Conservation (phyloP, 805 yeast genomes). For the Nakazawaea ernobii region DNA sequence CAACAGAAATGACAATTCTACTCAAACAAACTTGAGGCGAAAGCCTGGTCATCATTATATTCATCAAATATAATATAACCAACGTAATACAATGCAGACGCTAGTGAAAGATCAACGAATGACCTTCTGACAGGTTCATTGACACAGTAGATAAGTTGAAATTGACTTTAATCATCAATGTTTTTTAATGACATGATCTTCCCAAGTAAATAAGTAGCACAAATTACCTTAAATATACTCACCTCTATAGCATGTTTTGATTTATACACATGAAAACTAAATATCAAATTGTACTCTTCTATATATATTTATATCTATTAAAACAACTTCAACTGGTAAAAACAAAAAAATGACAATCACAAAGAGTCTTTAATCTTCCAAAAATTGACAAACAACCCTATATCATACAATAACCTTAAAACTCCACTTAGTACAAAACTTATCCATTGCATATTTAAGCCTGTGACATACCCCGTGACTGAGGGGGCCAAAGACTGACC, state of each 20-base stretch:
- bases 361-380: constrained; percentile 16
- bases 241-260: too few species aligned
- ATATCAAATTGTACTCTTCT: too few species aligned
- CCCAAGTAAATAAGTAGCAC: too few species aligned
- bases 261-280: too few species aligned
- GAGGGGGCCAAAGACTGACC: constrained; percentile 38
- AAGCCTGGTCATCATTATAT: constrained; percentile 72
- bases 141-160: constrained; percentile 73
- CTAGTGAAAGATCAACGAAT: constrained; percentile 68
- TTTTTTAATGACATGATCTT: constrained; percentile 71
- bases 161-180: constrained; percentile 75
- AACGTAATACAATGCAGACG: constrained; percentile 76
- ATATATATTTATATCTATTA: too few species aligned
- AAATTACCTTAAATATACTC: too few species aligned
- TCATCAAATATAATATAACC: constrained; percentile 83
- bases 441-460: constrained; percentile 32
- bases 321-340: too few species aligned
- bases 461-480: constrained; percentile 33
- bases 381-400: constrained; percentile 28
- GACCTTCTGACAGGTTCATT: constrained; percentile 60
- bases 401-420: constrained; percentile 33
- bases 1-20: constrained; percentile 72
- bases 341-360: too few species aligned
- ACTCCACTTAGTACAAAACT: constrained; percentile 36
- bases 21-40: constrained; percentile 84